These are phyloP conservation scores for Eutrema heterophyllum DNA, from an alignment of 345 rosid genomes.

Conservation along the genomic window DNA sequence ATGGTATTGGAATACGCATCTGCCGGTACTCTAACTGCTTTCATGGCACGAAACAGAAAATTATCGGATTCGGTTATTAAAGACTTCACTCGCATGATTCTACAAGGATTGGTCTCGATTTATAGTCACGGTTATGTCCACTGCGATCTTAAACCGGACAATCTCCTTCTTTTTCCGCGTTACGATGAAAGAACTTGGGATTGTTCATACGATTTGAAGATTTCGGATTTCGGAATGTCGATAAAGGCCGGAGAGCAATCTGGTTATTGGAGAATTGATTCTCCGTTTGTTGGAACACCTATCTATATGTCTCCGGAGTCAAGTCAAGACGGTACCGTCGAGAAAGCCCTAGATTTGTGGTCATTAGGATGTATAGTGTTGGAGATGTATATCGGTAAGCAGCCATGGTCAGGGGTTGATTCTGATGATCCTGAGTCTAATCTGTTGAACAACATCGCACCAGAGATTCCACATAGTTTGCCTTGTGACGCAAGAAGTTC, in stretches of 20 bases:
- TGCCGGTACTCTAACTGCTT: neutral
- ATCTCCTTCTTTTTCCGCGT: constrained; percentile 17
- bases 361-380: constrained; percentile 27
- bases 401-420: neutral
- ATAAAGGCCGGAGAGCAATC: neutral
- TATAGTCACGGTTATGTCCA: constrained; percentile 29
- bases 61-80: neutral
- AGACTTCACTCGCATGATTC: constrained; percentile 27
- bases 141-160: constrained; percentile 30
- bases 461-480: constrained; percentile 9
- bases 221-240: constrained; percentile 23
- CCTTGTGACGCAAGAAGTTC: constrained; percentile 24
- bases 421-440: neutral
- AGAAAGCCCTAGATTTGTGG: constrained; percentile 29
- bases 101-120: constrained; percentile 22
- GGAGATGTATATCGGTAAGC: constrained; percentile 17
- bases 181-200: constrained; percentile 7
- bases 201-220: constrained; percentile 12
- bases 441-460: neutral
- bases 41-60: neutral
- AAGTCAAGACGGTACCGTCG: neutral
- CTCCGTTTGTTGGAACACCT: constrained; percentile 13
- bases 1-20: constrained; percentile 18
- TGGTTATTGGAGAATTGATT: neutral
- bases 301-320: constrained; percentile 25